Evolutionary conservation across 2,329 filamentous ascomycete genomes (phyloP).

Genomic region (Colletotrichum sp.): DNA sequence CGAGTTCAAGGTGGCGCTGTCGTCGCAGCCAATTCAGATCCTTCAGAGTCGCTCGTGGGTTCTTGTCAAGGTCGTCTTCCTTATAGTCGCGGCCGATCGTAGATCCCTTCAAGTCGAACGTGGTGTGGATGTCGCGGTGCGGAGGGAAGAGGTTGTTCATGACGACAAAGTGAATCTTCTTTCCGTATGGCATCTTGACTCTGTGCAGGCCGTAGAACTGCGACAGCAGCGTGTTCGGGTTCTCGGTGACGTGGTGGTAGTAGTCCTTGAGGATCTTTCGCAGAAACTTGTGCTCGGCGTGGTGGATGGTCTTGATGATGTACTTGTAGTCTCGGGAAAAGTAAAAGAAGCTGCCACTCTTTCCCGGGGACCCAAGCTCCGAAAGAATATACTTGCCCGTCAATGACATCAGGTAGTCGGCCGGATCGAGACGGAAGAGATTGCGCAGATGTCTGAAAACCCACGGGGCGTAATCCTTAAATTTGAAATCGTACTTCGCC

Average conservation of each 20-base stretch:
- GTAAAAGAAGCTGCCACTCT: constrained; percentile 99
- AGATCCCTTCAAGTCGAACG: constrained; percentile 96
- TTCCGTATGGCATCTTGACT: constrained; percentile 97
- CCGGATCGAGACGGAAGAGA: constrained; percentile 90
- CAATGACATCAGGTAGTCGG: constrained; percentile 96
- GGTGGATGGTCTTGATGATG: constrained; percentile 99
- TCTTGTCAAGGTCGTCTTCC: constrained; percentile 86
- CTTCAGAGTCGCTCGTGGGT: constrained; percentile 92
- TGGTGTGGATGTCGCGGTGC: constrained; percentile 95
- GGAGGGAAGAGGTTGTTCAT: constrained; percentile 99
- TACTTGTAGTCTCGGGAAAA: constrained; percentile 99
- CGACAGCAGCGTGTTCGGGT: constrained; percentile 95
- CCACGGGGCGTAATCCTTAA: constrained; percentile 99
- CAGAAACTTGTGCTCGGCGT: constrained; percentile 88
- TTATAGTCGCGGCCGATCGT: constrained; percentile 91
- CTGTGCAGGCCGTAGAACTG: constrained; percentile 98
- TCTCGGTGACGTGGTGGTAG: constrained; percentile 88
- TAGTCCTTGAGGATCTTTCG: constrained; percentile 88
- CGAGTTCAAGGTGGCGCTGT: constrained; percentile 85
- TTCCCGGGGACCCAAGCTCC: constrained; percentile 94
- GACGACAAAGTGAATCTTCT: constrained; percentile 98
- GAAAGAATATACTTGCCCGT: constrained; percentile 99
- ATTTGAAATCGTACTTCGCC: constrained; percentile 99
- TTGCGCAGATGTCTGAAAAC: constrained; percentile 92
- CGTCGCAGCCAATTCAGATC: constrained; percentile 95